Evolutionary conservation across 345 rosid species (phyloP), one percentile per base, ranked within the genome.

Genomic region (Brassica incana): DNA sequence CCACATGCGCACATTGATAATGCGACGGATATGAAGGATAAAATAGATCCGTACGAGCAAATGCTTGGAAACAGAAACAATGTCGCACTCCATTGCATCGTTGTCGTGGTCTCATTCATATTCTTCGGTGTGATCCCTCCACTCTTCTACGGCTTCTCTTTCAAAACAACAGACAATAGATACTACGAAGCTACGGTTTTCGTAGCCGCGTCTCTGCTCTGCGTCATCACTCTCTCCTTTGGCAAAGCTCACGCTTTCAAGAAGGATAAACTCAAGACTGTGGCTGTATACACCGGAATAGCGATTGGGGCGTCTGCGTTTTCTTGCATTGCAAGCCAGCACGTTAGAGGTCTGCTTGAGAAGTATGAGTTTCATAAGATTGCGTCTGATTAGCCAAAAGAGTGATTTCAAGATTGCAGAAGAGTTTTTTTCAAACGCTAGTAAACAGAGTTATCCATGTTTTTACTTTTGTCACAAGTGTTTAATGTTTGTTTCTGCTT

Each of bases 91-190:
- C 97, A 95, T 23, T 85, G 71, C 2, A 7, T 78, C 2, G 62
- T 89, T 38, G 93, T 75, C 62, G 69, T 92, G 9, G 11, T 87
- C 71, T 92, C 97, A 20, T 91, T 75, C 82, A 38, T 90, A 25
- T 4, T 88, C n/a, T 90, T 88, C 18, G 94, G 91, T 5, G 61
- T 85, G 48, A 78, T 90, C 43, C 91, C 93, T 77, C 94, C 93
- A 0, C 75, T 88, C 29, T 52, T 85, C 29, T 92, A 90, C 29
- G 88, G 86, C 30, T 81, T 86, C 82, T 82, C 88, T 7, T 88
- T 85, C 66, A 85, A 59, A 33, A 65, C 3, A 77, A 85, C 84
- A 33, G 82, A 85, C 67, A 71, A 85, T 58, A 76, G 78, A 74
- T 87, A 87, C 70, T 76, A 76, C 67, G 87, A 90, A 87, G 89